phyloP scores from a whole-genome alignment of 2,329 filamentous ascomycete genomes.

The Aquanectria penicillioides region DNA sequence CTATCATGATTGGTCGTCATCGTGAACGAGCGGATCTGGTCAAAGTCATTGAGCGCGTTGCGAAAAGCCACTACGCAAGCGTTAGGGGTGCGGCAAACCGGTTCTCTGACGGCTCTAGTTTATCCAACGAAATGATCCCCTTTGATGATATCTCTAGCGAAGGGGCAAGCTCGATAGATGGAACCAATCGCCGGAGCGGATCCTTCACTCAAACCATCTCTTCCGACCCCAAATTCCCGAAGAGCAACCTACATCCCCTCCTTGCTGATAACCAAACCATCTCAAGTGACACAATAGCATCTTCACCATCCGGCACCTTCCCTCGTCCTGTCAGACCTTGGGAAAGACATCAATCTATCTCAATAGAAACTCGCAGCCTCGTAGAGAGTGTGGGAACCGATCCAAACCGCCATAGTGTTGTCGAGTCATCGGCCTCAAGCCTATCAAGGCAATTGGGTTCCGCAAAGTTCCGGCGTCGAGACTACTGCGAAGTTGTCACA shows the following conservation, averaged over 20 bases:
- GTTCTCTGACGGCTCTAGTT: slow-evolving; percentile 63
- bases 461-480: slow-evolving; percentile 68
- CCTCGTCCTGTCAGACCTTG: slow-evolving; percentile 55
- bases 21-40: slow-evolving; percentile 77
- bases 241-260: slow-evolving; percentile 53
- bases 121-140: slow-evolving; percentile 62
- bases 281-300: slow-evolving; percentile 59
- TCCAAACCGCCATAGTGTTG: slow-evolving; percentile 52
- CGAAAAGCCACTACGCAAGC: slow-evolving; percentile 68
- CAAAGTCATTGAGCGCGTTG: slow-evolving; percentile 79
- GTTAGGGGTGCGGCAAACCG: slow-evolving; percentile 55
- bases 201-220: slow-evolving; percentile 59
- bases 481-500: slow-evolving; percentile 71
- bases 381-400: slow-evolving; percentile 57
- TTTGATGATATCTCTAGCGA: slow-evolving; percentile 67
- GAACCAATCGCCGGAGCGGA: slow-evolving; percentile 58
- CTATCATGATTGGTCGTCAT: slow-evolving; percentile 81
- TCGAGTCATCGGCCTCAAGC: slow-evolving; percentile 59
- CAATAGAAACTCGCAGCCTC: slow-evolving; percentile 58
- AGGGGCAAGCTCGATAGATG: slow-evolving; percentile 67
- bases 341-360: slow-evolving; percentile 64
- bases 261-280: slow-evolving; percentile 53
- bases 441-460: slow-evolving; percentile 65
- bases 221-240: slow-evolving; percentile 53
- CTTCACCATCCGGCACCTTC: slow-evolving; percentile 52